Evolutionary conservation across 2,329 filamentous ascomycete species (phyloP).

Genomic region (Periglandula ipomoeae): DNA sequence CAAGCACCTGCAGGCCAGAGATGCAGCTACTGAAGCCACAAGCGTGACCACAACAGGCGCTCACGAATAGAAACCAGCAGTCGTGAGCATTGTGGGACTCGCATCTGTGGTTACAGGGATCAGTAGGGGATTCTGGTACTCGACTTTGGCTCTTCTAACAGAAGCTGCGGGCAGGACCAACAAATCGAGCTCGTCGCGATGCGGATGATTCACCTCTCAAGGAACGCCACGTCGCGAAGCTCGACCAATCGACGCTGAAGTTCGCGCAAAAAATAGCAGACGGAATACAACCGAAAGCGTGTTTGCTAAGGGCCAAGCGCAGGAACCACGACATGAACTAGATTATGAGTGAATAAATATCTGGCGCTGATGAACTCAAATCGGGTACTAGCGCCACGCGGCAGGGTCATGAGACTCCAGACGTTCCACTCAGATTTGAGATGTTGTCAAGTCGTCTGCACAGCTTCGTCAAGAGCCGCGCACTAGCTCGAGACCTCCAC

Average conservation of each 20-base stretch:
- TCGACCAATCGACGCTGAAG: conserved; percentile 7
- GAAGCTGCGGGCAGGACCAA: background rate
- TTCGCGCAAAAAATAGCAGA: background rate
- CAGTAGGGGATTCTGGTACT: background rate
- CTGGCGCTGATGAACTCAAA: conserved; percentile 10
- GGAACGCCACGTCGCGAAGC: conserved; percentile 7
- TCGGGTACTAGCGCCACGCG: conserved; percentile 19
- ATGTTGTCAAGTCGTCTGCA: background rate
- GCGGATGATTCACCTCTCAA: background rate
- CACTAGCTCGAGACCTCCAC: conserved; percentile 1
- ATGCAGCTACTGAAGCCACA: conserved; percentile 4
- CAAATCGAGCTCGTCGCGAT: background rate
- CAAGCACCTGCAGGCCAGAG: conserved; percentile 3
- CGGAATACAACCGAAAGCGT: background rate
- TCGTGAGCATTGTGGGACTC: conserved; percentile 1
- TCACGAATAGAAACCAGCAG: background rate
- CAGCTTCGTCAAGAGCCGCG: conserved; percentile 9
- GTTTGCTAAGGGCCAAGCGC: background rate
- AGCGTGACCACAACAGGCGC: conserved; percentile 1
- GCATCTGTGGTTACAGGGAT: background rate
- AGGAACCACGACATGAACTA: background rate
- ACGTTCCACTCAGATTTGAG: conserved; percentile 13
- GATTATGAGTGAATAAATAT: background rate
- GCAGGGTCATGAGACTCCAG: conserved; percentile 22
- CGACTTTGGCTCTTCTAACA: background rate